Percentiles rank a stretch among this genome's conserved stretches.
Conservation (phyloP, 495 filamentous ascomycete genomes). For the Neohortaea acidophila region DNA sequence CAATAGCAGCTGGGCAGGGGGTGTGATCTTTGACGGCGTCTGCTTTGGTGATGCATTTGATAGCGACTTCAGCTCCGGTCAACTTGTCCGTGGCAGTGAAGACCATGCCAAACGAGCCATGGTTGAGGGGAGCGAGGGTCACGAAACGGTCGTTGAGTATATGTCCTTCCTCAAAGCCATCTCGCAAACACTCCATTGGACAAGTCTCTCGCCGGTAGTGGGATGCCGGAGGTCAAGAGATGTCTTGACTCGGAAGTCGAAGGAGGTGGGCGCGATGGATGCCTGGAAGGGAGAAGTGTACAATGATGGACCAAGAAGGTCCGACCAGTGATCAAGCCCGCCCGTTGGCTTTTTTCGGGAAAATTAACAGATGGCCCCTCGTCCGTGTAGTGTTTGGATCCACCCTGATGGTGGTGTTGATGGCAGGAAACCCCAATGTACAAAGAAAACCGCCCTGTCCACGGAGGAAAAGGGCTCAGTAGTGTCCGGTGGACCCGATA, state of each 20-base stretch:
- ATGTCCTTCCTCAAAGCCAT: constrained; percentile 26
- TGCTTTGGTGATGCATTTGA: constrained; percentile 82
- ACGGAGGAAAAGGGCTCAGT: too few relatives aligned
- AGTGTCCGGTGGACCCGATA: too few relatives aligned
- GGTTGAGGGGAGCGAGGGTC: constrained; percentile 85
- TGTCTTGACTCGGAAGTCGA: constrained; percentile 1
- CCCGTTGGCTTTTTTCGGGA: too few relatives aligned
- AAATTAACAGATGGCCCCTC: too few relatives aligned
- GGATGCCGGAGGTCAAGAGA: background rate
- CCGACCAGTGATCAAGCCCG: too few relatives aligned
- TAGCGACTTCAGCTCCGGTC: constrained; percentile 66
- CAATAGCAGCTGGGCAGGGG: constrained; percentile 35
- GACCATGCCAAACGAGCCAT: constrained; percentile 97
- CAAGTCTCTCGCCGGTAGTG: background rate
- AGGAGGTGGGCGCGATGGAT: background rate
- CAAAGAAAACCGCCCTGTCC: too few relatives aligned
- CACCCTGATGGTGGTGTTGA: too few relatives aligned
- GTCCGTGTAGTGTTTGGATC: too few relatives aligned
- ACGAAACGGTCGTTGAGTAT: constrained; percentile 50
- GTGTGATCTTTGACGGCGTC: constrained; percentile 33
- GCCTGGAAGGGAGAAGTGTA: background rate
- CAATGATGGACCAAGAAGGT: background rate
- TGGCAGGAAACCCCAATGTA: too few relatives aligned
- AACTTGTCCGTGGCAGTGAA: constrained; percentile 70
- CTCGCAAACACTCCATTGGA: constrained; percentile 31